These are phyloP conservation scores for Cutaneotrichosporon sp. DNA, from an alignment of 1,284 basidiomycete genomes.

Conservation along the genomic window DNA sequence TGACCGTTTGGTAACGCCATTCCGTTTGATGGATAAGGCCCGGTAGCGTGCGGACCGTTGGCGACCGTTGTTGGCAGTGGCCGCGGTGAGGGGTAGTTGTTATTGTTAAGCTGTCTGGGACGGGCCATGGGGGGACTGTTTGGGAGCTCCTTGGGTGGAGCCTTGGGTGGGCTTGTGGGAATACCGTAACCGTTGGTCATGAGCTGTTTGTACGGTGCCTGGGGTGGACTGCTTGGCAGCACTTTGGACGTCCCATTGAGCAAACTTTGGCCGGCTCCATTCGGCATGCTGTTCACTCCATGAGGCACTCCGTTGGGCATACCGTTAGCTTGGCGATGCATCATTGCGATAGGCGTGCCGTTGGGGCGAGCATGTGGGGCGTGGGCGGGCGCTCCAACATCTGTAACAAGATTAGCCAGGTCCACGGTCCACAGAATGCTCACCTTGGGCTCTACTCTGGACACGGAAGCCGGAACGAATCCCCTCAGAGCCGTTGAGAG, in stretches of 20 bases:
- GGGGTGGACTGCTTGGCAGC: slow-evolving; percentile 6
- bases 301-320: too few species aligned
- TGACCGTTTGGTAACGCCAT: slow-evolving; percentile 3
- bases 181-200: background rate
- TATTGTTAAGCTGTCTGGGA: slow-evolving; percentile 3
- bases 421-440: background rate
- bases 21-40: background rate
- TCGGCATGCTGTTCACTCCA: background rate
- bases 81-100: background rate
- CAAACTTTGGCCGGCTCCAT: background rate
- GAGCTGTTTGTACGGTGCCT: background rate
- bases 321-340: slow-evolving; percentile 2
- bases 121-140: slow-evolving; percentile 6
- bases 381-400: background rate
- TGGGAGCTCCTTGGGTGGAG: slow-evolving; percentile 6
- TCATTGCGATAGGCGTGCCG: background rate
- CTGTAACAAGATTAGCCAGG: slow-evolving; percentile 2
- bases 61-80: background rate
- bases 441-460: slow-evolving; percentile 5
- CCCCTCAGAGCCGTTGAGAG: background rate
- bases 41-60: background rate
- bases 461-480: background rate
- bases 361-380: slow-evolving; percentile 4
- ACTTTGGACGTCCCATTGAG: background rate
- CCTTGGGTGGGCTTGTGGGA: background rate